phyloP scores from a whole-genome alignment of 306 rosid species.

The Alnus glutinosa region DNA sequence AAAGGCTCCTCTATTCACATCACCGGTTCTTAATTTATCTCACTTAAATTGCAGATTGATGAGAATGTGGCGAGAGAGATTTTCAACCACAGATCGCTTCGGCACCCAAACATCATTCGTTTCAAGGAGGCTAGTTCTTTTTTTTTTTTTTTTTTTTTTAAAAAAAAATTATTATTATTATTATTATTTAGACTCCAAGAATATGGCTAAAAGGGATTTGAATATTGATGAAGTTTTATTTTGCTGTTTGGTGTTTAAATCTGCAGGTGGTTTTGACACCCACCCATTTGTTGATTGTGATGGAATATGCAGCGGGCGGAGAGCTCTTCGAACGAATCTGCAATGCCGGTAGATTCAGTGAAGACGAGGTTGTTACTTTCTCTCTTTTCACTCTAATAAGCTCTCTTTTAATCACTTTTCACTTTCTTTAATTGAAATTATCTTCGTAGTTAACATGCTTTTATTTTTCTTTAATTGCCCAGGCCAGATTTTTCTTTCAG shows the following conservation, averaged over 20 bases:
- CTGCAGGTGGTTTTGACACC: constrained; percentile 66
- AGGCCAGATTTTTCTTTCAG: constrained; percentile 79
- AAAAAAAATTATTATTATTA: neutral
- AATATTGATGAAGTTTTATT: neutral
- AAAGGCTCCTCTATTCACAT: constrained; percentile 12
- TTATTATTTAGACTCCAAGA: neutral
- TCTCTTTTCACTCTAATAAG: constrained; percentile 8
- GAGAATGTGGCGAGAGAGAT: constrained; percentile 76
- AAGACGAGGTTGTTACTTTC: constrained; percentile 51
- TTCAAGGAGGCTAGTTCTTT: constrained; percentile 55
- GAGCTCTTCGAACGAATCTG: constrained; percentile 70
- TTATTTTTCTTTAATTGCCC: constrained; percentile 22
- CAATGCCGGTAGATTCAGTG: constrained; percentile 70
- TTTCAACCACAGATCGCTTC: constrained; percentile 64
- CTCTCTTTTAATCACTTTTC: constrained; percentile 9
- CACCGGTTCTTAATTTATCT: constrained; percentile 5
- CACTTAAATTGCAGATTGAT: constrained; percentile 47
- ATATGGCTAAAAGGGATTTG: constrained; percentile 3
- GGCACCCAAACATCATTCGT: constrained; percentile 72
- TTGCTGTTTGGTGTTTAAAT: constrained; percentile 14
- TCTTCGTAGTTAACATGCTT: constrained; percentile 7
- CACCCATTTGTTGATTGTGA: constrained; percentile 64
- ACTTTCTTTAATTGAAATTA: constrained; percentile 1
- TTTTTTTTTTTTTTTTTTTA: neutral
- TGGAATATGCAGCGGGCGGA: constrained; percentile 79